Evolutionary conservation across 331 rosid species (phyloP).

Genomic region (Acacia pycnantha): DNA sequence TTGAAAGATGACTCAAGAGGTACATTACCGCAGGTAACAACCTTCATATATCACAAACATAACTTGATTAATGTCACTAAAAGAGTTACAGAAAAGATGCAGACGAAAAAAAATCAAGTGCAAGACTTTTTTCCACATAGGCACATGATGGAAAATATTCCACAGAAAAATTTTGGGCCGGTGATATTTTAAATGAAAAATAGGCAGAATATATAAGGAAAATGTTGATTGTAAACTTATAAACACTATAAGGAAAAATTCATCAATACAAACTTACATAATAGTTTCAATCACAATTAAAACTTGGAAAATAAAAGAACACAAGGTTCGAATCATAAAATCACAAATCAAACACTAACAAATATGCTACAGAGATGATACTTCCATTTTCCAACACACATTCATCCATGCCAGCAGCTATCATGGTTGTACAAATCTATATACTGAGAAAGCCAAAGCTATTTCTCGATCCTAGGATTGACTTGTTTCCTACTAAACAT

Average conservation of each 20-base stretch:
- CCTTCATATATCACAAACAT: slow-evolving; percentile 53
- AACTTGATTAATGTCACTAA: slow-evolving; percentile 24
- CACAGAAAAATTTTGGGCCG: background rate
- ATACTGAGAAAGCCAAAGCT: background rate
- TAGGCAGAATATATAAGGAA: background rate
- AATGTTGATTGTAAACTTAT: background rate
- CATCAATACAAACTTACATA: background rate
- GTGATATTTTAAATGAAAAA: background rate
- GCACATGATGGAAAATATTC: background rate
- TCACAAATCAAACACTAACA: slow-evolving; percentile 10
- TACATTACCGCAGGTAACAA: slow-evolving; percentile 95
- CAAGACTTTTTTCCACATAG: background rate
- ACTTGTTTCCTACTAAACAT: background rate
- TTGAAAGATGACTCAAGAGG: slow-evolving; percentile 96
- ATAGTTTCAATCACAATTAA: background rate
- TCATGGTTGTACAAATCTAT: background rate
- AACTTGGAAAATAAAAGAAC: background rate
- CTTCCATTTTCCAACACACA: background rate
- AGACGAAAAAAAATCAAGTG: background rate
- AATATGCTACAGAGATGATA: background rate
- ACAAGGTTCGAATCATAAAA: slow-evolving; percentile 1
- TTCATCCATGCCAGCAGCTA: slow-evolving; percentile 5
- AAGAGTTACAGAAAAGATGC: slow-evolving; percentile 11
- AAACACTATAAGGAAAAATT: background rate
- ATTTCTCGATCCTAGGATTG: slow-evolving; percentile 2